Base-by-base conservation (phyloP, 2,329 filamentous ascomycete genomes). In the Periconia sp. region DNA sequence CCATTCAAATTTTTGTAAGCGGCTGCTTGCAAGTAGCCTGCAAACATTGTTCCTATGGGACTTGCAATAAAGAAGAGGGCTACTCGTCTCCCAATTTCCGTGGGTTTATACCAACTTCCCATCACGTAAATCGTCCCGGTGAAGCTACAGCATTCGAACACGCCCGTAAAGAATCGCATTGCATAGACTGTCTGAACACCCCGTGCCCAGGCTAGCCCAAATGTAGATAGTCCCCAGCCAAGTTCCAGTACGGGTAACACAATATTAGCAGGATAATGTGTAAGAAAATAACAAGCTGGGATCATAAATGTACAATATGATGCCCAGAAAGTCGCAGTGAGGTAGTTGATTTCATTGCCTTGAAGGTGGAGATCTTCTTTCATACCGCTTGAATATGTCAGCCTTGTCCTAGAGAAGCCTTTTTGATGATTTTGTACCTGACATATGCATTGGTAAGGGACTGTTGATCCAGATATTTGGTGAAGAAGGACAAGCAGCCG, bases 281-380 rank as follows among this genome's bases (percentile, higher is more conserved):
- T 72, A 6, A 72, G 48, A 40, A 60, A 66, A 48, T 73, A 73
- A 46, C 69, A 68, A 5, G 70, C 67, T 8, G 71, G 70, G 30
- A 73, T 70, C 68, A 73, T 73, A 26, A 67, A 67, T 3, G 61
- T 63, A 50, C 69, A 73, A 43, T 74, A 73, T 0, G 69, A 69
- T 3, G 65, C 66, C 70, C 70, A 72, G 31, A 63, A 52, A 2
- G 50, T 41, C 10, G 29, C 47, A 43, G 48, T 51, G 21, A 51
- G 25, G 24, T 51, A 51, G 31, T 51, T 51, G 12, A 51, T 29
- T 26, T 51, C 39, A 11, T 48, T 51, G 8, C 48, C 48, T n/a
- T 39, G 37, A 9, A 51, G 43, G 18, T 35, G 30, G 11, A 51
- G 23, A 5, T 51, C 48, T 41, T 51, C 44, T 30, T 32, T 51